phyloP scores from a whole-genome alignment of 208 protist species.

The Crithidia thermophila region DNA sequence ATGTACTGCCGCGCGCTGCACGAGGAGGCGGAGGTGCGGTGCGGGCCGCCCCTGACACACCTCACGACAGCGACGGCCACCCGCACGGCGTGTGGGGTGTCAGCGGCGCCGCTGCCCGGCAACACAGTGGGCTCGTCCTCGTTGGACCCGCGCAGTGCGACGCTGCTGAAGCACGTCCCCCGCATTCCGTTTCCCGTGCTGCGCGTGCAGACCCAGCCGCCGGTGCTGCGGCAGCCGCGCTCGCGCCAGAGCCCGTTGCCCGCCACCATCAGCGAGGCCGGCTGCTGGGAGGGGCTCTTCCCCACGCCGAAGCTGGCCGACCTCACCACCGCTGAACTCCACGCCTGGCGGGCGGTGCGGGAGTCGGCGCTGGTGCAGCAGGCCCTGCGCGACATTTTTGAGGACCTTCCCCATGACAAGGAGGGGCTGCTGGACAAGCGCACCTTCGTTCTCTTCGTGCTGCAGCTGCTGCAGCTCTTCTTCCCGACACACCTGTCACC shows the following conservation, averaged over 20 bases:
- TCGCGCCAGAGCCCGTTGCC: slow-evolving; percentile 30
- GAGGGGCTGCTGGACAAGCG: slow-evolving; percentile 62
- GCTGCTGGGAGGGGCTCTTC: slow-evolving; percentile 71
- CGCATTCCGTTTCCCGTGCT: slow-evolving; percentile 57
- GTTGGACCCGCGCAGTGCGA: slow-evolving; percentile 11
- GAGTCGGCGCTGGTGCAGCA: slow-evolving; percentile 47
- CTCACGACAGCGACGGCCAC: slow-evolving; percentile 6
- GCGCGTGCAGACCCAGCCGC: slow-evolving; percentile 44
- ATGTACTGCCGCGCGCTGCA: slow-evolving; percentile 76
- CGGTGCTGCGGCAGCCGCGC: slow-evolving; percentile 27
- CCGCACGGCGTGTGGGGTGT: neutral
- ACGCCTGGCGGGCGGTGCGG: slow-evolving; percentile 23
- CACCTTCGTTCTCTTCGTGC: slow-evolving; percentile 73
- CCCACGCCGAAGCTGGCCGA: slow-evolving; percentile 41
- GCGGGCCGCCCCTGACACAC: slow-evolving; percentile 16
- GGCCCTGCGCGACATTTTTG: slow-evolving; percentile 72
- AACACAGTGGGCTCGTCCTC: neutral
- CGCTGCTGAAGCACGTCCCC: slow-evolving; percentile 40
- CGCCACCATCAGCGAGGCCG: slow-evolving; percentile 35
- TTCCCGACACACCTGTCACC: slow-evolving; percentile 60
- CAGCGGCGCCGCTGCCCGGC: neutral
- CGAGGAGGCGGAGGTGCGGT: slow-evolving; percentile 54
- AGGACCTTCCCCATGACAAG: slow-evolving; percentile 56
- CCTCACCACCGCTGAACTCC: slow-evolving; percentile 17
- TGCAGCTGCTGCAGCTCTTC: slow-evolving; percentile 81